phyloP scores from a whole-genome alignment of 768 basidiomycete genomes.

The Porphyrellus cyaneotinctus region DNA sequence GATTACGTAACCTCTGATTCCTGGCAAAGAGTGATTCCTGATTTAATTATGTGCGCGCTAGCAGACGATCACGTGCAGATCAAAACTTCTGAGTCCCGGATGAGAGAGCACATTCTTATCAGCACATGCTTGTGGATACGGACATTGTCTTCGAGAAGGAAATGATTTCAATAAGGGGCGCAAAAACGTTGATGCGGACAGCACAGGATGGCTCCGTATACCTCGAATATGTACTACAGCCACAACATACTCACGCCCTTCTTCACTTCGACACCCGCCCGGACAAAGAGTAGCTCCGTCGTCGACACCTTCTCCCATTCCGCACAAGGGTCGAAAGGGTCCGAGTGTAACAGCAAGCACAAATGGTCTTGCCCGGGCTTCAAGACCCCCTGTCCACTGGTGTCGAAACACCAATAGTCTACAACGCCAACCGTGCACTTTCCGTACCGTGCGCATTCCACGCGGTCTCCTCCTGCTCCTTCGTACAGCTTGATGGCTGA shows the following conservation, averaged over 20 bases:
- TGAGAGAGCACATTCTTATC: neutral
- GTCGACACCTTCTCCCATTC: slow-evolving; percentile 27
- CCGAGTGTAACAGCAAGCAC: slow-evolving; percentile 26
- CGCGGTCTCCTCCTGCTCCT: neutral
- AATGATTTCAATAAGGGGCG: neutral
- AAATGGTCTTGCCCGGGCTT: slow-evolving; percentile 25
- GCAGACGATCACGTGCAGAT: too few relatives aligned
- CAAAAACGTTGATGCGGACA: neutral
- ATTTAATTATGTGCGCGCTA: too few relatives aligned
- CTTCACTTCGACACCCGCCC: slow-evolving; percentile 16
- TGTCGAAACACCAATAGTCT: slow-evolving; percentile 33
- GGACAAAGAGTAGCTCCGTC: slow-evolving; percentile 26
- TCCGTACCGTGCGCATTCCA: slow-evolving; percentile 16
- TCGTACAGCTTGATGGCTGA: slow-evolving; percentile 16
- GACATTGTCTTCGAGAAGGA: neutral
- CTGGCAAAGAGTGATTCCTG: too few relatives aligned
- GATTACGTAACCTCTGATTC: too few relatives aligned
- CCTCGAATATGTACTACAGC: slow-evolving; percentile 11
- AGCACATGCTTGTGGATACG: neutral
- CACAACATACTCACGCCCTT: slow-evolving; percentile 18
- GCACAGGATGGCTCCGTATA: too few relatives aligned
- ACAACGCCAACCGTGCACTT: slow-evolving; percentile 27
- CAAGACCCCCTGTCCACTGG: slow-evolving; percentile 22
- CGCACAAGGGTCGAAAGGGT: slow-evolving; percentile 28
- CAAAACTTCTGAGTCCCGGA: too few relatives aligned